Percentiles rank a stretch among this genome's conserved stretches.
Conservation (phyloP, 441 rosid species). For the Erysimum cheiri region DNA sequence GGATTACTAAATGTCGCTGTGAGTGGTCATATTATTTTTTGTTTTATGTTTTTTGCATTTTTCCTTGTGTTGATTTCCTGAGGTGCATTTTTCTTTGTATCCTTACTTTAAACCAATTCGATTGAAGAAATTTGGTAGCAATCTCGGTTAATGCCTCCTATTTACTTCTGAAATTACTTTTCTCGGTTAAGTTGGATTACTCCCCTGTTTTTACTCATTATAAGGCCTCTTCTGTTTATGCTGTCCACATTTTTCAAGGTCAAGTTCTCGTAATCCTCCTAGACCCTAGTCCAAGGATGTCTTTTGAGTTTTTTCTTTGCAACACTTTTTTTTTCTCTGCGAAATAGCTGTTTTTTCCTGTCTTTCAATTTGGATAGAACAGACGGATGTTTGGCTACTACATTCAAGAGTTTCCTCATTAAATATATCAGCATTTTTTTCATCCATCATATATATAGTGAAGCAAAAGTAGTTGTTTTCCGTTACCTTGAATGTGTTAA, state of each 20-base stretch:
- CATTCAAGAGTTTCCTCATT: neutral
- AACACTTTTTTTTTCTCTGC: neutral
- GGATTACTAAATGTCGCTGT: constrained; percentile 94
- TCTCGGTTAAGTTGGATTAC: neutral
- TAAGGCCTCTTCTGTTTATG: neutral
- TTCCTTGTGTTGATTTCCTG: constrained; percentile 25
- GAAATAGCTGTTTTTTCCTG: neutral
- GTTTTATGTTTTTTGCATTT: constrained; percentile 2
- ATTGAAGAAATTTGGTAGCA: neutral
- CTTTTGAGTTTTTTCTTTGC: constrained; percentile 24
- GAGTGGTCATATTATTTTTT: constrained; percentile 51
- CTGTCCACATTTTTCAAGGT: neutral
- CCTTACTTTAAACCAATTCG: constrained; percentile 9
- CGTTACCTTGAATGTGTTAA: neutral
- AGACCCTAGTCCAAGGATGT: neutral
- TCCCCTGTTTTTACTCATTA: too few relatives aligned
- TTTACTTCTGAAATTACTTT: constrained; percentile 13
- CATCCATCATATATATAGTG: neutral
- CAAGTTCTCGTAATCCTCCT: constrained; percentile 5
- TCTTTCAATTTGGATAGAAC: neutral
- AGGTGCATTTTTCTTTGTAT: constrained; percentile 27
- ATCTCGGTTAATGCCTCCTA: constrained; percentile 1
- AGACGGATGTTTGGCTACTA: constrained; percentile 7
- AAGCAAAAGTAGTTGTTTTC: constrained; percentile 12
- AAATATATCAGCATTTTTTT: neutral